Base-by-base conservation (phyloP, 495 filamentous ascomycete genomes). In the Polyplosphaeria fusca region DNA sequence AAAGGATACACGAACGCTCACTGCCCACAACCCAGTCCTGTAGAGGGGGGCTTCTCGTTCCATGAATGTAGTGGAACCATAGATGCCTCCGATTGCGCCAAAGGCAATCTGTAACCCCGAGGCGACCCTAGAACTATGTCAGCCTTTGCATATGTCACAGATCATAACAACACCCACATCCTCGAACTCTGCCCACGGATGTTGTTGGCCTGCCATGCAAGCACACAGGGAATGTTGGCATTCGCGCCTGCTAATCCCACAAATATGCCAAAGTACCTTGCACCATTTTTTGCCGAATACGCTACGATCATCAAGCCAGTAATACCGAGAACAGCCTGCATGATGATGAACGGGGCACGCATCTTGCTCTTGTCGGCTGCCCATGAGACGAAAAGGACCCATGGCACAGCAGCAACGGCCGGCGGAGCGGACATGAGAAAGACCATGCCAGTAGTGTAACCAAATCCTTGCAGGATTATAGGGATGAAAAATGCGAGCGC, bases 201-300 rank as follows among this genome's bases (percentile, higher is more conserved):
- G n/a, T 35, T 35, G n/a, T 35, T 35, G 9, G 30, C 30, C 30
- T 35, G 30, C 30, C 30, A 35, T n/a, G 30, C 30, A 7, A 35
- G n/a, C n/a, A n/a, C n/a, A n/a, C n/a, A n/a, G n/a, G n/a, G n/a
- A n/a, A n/a, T n/a, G n/a, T 86, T 87, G 9, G 79, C 74, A 68
- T 85, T 86, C 26, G 77, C 73, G 11, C 81, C 79, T 5, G 77
- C 78, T 0, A 81, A 80, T 24, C 75, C 75, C 41, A 86, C 68
- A 72, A 86, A 87, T 12, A 83, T 76, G 26, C 83, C 84, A 43
- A 82, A 78, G 63, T 86, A 86, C 16, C 79, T 77, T 2, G 76
- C 77, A 3, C 67, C 74, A 26, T 74, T 59, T 48, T 69, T 69
- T 14, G 64, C 55, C 23, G 71, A 70, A 64, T 78, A 86, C 13